Conservation (phyloP, 192 early-diverging fungal species). For the Chytriomyces hyalinus region DNA sequence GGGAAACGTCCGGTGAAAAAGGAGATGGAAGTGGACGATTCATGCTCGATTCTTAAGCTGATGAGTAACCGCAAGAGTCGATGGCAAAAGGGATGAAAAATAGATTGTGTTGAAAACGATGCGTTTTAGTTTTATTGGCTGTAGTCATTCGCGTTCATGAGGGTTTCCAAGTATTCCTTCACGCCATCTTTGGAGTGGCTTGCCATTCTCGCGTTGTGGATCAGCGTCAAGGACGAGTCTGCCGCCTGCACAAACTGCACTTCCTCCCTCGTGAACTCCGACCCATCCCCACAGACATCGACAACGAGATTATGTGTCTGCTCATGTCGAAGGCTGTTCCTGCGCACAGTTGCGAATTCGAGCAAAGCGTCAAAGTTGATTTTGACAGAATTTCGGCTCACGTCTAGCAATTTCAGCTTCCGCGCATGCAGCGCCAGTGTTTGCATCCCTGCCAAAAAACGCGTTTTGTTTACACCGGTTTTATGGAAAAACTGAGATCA, state of each 20-base stretch:
- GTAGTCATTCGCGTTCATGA: constrained; percentile 5
- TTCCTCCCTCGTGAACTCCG: constrained; percentile 30
- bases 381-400: constrained; percentile 4
- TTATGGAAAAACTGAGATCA: background rate
- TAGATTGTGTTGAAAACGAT: too few relatives aligned
- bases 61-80: constrained; percentile 42
- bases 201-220: constrained; percentile 22
- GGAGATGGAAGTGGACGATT: constrained; percentile 32
- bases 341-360: constrained; percentile 18
- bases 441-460: background rate
- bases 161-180: constrained; percentile 7
- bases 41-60: constrained; percentile 22
- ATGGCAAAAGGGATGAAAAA: constrained; percentile 21
- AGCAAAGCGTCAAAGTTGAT: constrained; percentile 18
- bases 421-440: background rate
- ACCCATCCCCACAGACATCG: constrained; percentile 20
- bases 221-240: background rate
- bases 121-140: too few relatives aligned
- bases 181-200: constrained; percentile 25
- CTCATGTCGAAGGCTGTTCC: background rate
- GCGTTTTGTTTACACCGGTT: too few relatives aligned
- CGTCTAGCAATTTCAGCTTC: background rate
- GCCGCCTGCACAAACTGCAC: background rate
- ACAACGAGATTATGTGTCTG: background rate
- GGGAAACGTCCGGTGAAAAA: constrained; percentile 19